phyloP scores from a whole-genome alignment of 768 basidiomycete genomes.

The Suillus occidentalis region DNA sequence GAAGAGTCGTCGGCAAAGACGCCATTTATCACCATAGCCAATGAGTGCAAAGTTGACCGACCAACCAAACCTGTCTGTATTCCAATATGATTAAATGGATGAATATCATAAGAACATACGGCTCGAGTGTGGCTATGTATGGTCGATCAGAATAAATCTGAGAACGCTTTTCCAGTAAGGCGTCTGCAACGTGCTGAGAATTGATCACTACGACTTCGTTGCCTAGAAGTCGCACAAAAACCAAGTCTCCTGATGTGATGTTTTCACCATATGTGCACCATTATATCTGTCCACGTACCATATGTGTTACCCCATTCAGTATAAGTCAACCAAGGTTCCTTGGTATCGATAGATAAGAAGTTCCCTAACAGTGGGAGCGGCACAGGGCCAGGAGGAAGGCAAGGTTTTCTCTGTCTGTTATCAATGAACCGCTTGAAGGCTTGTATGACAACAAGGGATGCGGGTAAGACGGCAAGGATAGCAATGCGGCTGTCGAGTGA shows the following conservation, averaged over 20 bases:
- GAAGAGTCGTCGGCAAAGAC: slow-evolving; percentile 10
- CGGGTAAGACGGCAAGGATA: background rate
- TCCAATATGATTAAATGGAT: background rate
- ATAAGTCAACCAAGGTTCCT: slow-evolving; percentile 34
- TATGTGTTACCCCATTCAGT: slow-evolving; percentile 31
- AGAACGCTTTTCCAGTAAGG: slow-evolving; percentile 10
- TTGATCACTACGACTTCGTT: slow-evolving; percentile 4
- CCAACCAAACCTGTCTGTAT: slow-evolving; percentile 5
- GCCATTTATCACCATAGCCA: slow-evolving; percentile 23
- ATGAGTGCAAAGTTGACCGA: background rate
- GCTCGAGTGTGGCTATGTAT: slow-evolving; percentile 1
- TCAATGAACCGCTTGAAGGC: background rate
- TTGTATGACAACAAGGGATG: too few relatives aligned
- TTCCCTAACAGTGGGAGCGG: slow-evolving; percentile 37
- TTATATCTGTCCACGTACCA: slow-evolving; percentile 2
- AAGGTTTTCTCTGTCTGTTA: background rate
- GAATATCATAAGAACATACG: background rate
- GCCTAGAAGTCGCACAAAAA: slow-evolving; percentile 1
- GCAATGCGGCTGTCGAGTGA: background rate
- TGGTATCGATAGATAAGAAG: slow-evolving; percentile 29
- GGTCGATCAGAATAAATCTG: slow-evolving; percentile 10
- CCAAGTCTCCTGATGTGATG: slow-evolving; percentile 6
- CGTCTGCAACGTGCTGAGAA: slow-evolving; percentile 2
- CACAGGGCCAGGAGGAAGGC: slow-evolving; percentile 36
- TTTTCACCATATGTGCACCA: background rate